Evolutionary conservation across 2,329 filamentous ascomycete genomes (phyloP).

Genomic region (Eutypa lata): DNA sequence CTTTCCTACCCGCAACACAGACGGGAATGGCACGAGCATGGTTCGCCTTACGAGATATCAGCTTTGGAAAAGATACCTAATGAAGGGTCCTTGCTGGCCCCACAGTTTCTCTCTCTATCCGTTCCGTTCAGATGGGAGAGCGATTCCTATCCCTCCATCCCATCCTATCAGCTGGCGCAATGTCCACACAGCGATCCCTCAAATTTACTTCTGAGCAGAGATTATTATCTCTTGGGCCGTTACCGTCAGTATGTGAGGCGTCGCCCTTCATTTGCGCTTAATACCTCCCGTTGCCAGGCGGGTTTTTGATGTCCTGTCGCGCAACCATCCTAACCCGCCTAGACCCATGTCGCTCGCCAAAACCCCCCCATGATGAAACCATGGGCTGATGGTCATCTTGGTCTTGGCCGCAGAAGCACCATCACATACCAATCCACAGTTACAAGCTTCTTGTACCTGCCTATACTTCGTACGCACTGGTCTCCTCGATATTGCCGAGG

Average conservation of each 20-base stretch:
- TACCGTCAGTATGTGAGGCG: background rate
- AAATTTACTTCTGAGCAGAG: background rate
- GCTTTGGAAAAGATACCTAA: background rate
- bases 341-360: conserved; percentile 20
- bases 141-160: background rate
- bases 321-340: conserved; percentile 19
- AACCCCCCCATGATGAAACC: conserved; percentile 30
- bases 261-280: background rate
- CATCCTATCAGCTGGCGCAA: background rate
- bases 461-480: no score
- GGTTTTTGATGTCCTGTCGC: conserved; percentile 16
- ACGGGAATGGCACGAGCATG: background rate
- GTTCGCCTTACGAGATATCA: no score
- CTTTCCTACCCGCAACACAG: background rate
- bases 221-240: background rate
- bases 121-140: background rate
- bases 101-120: background rate
- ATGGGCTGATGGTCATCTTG: conserved; percentile 25
- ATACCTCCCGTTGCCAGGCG: background rate
- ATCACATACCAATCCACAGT: conserved; percentile 15
- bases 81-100: background rate
- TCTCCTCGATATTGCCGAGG: no score
- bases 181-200: background rate
- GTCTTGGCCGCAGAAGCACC: conserved; percentile 14
- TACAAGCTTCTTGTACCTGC: conserved; percentile 4